Base-by-base conservation (phyloP, 352 stramenopile genomes). In the Halophytophthora batemanensis region DNA sequence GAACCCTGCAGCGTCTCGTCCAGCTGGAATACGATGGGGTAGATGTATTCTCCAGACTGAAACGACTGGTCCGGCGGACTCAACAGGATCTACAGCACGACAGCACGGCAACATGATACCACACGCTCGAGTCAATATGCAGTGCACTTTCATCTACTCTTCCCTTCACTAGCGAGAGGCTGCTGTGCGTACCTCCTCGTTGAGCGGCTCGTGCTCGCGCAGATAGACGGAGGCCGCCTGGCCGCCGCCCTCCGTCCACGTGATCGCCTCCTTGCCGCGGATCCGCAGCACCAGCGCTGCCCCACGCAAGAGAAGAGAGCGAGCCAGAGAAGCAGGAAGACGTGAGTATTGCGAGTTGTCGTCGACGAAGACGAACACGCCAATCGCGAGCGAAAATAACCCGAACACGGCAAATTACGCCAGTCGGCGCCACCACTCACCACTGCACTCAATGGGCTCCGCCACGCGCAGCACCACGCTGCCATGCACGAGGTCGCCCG, bases 11-110 rank as follows among this genome's bases (percentile, higher is more conserved):
- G 49, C 5, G 69, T 61, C 39, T 82, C 66, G 0, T 48, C 54
- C 14, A 92, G 52, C 10, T 64, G 61, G 49, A 82, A 86, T 39
- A 54, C 60, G 58, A 92, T 82, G 2, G 74, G 70, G 43, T 81
- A 92, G 37, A 85, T 69, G 59, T 92, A 92, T 57, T 90, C 70
- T 14, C 81, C 81, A 2, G 75, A 70, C 18, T 72, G 56, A n/a
- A 71, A 82, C 10, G 68, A 64, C 39, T 82, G 69, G 8, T 76
- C 71, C 11, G 82, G 48, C 3, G 69, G 47, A 8, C 50, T 77
- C 1, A 73, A 53, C 12, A 85, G 53, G 40, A 86, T 66, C 66
- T 84, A 19, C 11, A 28, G 34, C 29, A 49, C 14, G 4, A 31
- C 25, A 31, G 25, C 25, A 13, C 33, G 33, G 29, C 29, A 35